These are phyloP conservation scores for Saccharomyces hybrid DNA, from an alignment of 1,139 yeast species.

Conservation along the genomic window DNA sequence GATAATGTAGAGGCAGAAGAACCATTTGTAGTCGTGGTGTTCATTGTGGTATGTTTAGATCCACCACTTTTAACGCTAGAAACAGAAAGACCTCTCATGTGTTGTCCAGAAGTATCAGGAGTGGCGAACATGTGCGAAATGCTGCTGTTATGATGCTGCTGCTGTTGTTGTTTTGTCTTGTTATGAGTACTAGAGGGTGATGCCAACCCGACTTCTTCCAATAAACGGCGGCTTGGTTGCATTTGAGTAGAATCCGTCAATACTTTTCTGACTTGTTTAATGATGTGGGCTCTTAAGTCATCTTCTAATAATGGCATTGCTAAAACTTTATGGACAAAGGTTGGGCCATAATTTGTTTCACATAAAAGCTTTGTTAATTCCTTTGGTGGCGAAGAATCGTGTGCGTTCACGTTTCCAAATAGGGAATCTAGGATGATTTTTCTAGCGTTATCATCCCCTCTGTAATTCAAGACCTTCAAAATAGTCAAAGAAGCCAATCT, in stretches of 20 bases:
- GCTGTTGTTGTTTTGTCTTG: constrained; percentile 3
- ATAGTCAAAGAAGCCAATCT: constrained; percentile 81
- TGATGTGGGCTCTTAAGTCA: constrained; percentile 49
- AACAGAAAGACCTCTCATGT: constrained; percentile 28
- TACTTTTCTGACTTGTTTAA: constrained; percentile 53
- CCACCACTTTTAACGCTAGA: constrained; percentile 28
- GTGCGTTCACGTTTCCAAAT: constrained; percentile 41
- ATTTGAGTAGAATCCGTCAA: constrained; percentile 50
- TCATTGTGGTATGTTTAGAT: constrained; percentile 17
- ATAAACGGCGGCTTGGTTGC: constrained; percentile 75
- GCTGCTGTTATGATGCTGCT: constrained; percentile 23
- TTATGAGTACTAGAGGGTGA: constrained; percentile 8
- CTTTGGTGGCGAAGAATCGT: constrained; percentile 28
- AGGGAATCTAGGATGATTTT: constrained; percentile 54
- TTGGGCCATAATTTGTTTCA: constrained; percentile 66
- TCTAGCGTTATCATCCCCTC: constrained; percentile 58
- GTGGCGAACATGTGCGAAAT: constrained; percentile 20
- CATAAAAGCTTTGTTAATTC: constrained; percentile 46
- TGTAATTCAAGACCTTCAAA: constrained; percentile 64
- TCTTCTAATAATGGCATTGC: constrained; percentile 55
- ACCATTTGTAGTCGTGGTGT: constrained; percentile 1
- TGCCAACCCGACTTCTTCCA: constrained; percentile 83
- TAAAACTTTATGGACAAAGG: constrained; percentile 73
- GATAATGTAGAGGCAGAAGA: constrained; percentile 1
- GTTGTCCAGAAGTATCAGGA: constrained; percentile 18